A percentile compares a stretch with the other conserved stretches of the same genome.
Evolutionary conservation across 768 basidiomycete species (phyloP).

Genomic region (Naematelia encephala): DNA sequence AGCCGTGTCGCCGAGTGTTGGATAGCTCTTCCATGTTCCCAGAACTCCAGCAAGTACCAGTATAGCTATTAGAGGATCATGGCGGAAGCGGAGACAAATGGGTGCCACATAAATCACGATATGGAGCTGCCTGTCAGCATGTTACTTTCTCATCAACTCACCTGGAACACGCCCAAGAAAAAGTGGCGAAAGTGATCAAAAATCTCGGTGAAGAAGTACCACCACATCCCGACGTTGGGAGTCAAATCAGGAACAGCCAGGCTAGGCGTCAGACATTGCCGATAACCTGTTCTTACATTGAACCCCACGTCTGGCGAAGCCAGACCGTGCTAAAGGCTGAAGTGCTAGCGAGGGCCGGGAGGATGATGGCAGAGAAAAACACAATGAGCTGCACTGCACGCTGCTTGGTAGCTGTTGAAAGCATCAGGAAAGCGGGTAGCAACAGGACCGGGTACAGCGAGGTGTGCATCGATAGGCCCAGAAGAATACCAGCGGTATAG

Average conservation of each 20-base stretch:
- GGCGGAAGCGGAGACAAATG: conserved; percentile 84
- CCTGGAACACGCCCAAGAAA: conserved; percentile 91
- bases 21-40: conserved; percentile 85
- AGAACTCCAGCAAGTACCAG: conserved; percentile 73
- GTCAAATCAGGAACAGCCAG: conserved; percentile 81
- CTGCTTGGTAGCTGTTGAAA: conserved; percentile 52
- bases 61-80: conserved; percentile 77
- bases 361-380: background rate
- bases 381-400: background rate
- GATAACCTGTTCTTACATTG: background rate
- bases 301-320: background rate
- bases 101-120: conserved; percentile 77
- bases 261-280: conserved; percentile 53
- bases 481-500: conserved; percentile 61
- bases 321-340: background rate
- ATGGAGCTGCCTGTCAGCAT: conserved; percentile 60
- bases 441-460: conserved; percentile 70
- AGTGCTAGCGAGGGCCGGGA: background rate
- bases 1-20: conserved; percentile 82
- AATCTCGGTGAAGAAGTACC: conserved; percentile 99
- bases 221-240: conserved; percentile 92
- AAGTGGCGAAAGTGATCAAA: conserved; percentile 96
- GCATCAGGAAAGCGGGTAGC: conserved; percentile 63
- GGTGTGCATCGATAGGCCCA: conserved; percentile 70
- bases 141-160: conserved; percentile 51